Base-by-base conservation (phyloP, 768 basidiomycete genomes). In the Termitomyces sp. region DNA sequence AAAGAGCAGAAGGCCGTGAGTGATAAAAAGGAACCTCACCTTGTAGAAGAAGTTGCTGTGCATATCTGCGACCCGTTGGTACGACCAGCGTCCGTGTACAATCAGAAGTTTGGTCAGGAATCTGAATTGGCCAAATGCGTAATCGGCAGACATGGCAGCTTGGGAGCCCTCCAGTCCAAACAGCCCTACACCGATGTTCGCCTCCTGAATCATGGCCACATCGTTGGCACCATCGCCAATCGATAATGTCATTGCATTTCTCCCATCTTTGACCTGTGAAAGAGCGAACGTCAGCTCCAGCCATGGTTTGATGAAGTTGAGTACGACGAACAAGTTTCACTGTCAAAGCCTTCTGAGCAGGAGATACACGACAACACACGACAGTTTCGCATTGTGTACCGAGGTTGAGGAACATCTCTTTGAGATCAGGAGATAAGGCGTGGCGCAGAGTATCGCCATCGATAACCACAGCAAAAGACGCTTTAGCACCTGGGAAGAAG, bases 1-100 rank as follows among this genome's bases (percentile, higher is more conserved):
- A 30, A 36, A 14, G 12, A 10, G 33, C 5, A 47, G 46, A 48
- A 8, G 3, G 6, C 38, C 9, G 55, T 57, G 33, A 38, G 57
- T 53, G 41, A 48, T 52, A 26, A 23, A 16, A 23, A 32, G 26
- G 10, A n/a, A 30, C 35, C 78, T 52, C 43, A 92, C 91, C 84
- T 98, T 98, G 82, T 98, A 98, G 75, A 98, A 98, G 78, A 98
- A 98, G 73, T 95, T 97, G 67, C 87, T 88, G 64, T 95, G 92
- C 94, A 98, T 96, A 68, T 96, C 94, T 16, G 95, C 94, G 46
- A 98, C 79, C 46, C 96, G 91, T 66, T 93, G 90, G 74, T 99
- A 98, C 32, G 92, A 95, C 96, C 96, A 97, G 28, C 93, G 86
- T 5, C 96, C 96, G 69, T 99, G 96, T 9, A 97, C 93, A 59